Evolutionary conservation across 1,139 yeast species (phyloP).

Genomic region (Suhomyces atakaporum): DNA sequence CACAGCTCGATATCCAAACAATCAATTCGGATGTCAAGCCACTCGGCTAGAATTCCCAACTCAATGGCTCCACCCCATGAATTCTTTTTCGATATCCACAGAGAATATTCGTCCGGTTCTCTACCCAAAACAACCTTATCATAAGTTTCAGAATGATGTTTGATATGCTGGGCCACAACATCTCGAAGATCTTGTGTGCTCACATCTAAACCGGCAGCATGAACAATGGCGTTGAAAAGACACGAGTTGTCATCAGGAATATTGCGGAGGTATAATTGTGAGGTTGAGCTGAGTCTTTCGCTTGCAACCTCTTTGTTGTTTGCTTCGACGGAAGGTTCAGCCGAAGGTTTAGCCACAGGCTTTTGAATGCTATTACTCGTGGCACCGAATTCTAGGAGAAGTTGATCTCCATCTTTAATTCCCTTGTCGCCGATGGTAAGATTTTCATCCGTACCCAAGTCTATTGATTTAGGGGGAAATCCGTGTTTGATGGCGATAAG

Average conservation of each 20-base stretch:
- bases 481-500: conserved; percentile 47
- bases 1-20: conserved; percentile 72
- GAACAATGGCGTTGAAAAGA: conserved; percentile 67
- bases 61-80: conserved; percentile 93
- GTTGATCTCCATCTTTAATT: conserved; percentile 59
- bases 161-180: conserved; percentile 49
- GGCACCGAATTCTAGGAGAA: conserved; percentile 35
- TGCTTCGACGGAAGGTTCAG: not conserved
- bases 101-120: conserved; percentile 49
- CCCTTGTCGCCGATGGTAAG: conserved; percentile 34
- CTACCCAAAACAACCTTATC: conserved; percentile 63
- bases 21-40: conserved; percentile 54
- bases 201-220: conserved; percentile 41
- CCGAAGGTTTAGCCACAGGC: not conserved
- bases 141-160: conserved; percentile 46
- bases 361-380: not conserved
- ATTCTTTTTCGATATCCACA: conserved; percentile 62
- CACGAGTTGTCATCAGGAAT: conserved; percentile 84
- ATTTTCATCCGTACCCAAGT: conserved; percentile 19
- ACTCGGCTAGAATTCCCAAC: conserved; percentile 60
- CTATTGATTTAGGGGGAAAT: conserved; percentile 59
- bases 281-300: conserved; percentile 3
- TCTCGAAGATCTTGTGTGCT: conserved; percentile 47
- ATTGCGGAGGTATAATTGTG: conserved; percentile 48
- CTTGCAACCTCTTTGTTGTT: not conserved